Conservation (phyloP, 1,284 basidiomycete species). For the Malassezia caprae region DNA sequence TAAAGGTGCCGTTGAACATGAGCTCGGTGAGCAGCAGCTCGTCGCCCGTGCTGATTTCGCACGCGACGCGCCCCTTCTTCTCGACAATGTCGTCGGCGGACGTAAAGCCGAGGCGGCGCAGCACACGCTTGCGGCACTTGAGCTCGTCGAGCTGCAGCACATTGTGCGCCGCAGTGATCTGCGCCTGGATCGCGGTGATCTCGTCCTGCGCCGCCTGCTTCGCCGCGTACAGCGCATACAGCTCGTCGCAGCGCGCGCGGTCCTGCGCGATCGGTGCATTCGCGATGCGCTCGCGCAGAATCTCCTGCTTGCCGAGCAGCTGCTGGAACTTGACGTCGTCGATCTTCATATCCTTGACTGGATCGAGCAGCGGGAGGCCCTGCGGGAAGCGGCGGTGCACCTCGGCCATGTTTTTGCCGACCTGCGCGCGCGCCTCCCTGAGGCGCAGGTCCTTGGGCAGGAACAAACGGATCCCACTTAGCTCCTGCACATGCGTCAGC, state of each 20-base stretch:
- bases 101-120: conserved; percentile 84
- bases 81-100: conserved; percentile 83
- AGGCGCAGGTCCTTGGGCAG: conserved; percentile 80
- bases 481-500: conserved; percentile 71
- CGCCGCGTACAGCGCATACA: conserved; percentile 68
- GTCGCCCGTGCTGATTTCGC: conserved; percentile 95
- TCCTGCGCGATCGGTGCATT: conserved; percentile 36
- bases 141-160: conserved; percentile 93
- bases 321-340: conserved; percentile 84
- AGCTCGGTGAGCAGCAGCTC: conserved; percentile 92
- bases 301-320: conserved; percentile 51
- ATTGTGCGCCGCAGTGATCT: conserved; percentile 78
- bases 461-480: conserved; percentile 77
- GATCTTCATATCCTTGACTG: conserved; percentile 90
- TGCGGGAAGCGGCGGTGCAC: conserved; percentile 74
- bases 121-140: conserved; percentile 84
- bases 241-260: conserved; percentile 62
- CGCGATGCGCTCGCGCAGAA: conserved; percentile 26
- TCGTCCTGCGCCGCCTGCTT: conserved; percentile 65
- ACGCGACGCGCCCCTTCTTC: conserved; percentile 94
- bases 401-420: conserved; percentile 80
- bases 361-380: conserved; percentile 81
- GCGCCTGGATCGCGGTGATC: conserved; percentile 68
- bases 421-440: conserved; percentile 65
- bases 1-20: conserved; percentile 95